These are phyloP conservation scores for Spiromastix sp. DNA, from an alignment of 2,329 filamentous ascomycete genomes.

Conservation along the genomic window DNA sequence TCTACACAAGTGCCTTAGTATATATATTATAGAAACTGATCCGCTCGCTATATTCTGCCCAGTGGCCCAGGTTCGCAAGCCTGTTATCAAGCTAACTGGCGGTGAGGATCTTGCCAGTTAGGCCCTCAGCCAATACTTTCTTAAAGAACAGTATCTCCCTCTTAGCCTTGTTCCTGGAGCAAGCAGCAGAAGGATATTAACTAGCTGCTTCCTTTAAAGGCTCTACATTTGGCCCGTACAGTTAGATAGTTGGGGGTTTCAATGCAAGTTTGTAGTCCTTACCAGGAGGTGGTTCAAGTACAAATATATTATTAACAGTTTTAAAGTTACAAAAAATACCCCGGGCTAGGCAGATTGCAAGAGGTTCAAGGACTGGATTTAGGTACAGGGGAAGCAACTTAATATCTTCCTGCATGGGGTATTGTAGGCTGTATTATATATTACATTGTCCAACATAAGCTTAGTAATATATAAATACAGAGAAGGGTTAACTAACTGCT, in stretches of 20 bases:
- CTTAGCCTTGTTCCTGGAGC: too few relatives aligned
- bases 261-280: conserved; percentile 6
- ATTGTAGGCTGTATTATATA: conserved; percentile 3
- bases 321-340: conserved; percentile 6
- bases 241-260: background rate
- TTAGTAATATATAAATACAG: background rate
- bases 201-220: background rate
- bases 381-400: conserved; percentile 4
- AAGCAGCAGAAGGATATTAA: background rate
- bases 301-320: conserved; percentile 6
- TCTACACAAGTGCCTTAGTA: conserved; percentile 2
- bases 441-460: background rate
- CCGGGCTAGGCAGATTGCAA: conserved; percentile 5
- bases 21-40: conserved; percentile 1
- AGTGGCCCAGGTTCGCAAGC: conserved; percentile 1
- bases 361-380: conserved; percentile 5
- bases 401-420: conserved; percentile 8
- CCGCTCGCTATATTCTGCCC: conserved; percentile 2
- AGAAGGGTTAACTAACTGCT: background rate
- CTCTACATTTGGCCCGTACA: background rate
- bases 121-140: background rate
- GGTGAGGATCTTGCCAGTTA: background rate
- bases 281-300: conserved; percentile 4
- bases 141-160: background rate
- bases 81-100: background rate